Percentiles rank a stretch among this genome's conserved stretches.
phyloP scores from a whole-genome alignment of 768 basidiomycete species.

The Leccinum uliginosum region DNA sequence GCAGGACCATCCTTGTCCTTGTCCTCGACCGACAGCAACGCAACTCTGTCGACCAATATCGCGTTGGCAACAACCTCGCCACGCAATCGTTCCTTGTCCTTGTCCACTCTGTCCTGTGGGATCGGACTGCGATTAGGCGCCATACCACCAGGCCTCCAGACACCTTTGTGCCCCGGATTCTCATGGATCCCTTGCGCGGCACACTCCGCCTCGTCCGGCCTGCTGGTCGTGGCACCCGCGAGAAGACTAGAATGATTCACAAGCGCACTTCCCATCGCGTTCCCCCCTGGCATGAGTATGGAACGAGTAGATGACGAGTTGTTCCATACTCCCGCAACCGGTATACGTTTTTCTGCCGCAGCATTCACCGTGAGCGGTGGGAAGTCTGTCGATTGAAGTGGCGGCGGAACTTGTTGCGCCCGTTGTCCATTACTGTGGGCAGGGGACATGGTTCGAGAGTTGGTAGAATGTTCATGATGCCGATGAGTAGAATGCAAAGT shows the following conservation, averaged over 20 bases:
- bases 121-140: slow-evolving; percentile 13
- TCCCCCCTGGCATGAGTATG: slow-evolving; percentile 42
- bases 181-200: slow-evolving; percentile 42
- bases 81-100: slow-evolving; percentile 33
- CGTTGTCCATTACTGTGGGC: slow-evolving; percentile 33
- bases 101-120: slow-evolving; percentile 23
- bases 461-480: slow-evolving; percentile 47
- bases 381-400: slow-evolving; percentile 61
- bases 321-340: slow-evolving; percentile 69
- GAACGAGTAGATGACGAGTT: slow-evolving; percentile 50
- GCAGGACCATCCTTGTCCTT: slow-evolving; percentile 7
- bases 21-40: slow-evolving; percentile 35
- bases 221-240: slow-evolving; percentile 13
- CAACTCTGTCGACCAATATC: slow-evolving; percentile 35
- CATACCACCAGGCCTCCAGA: slow-evolving; percentile 19
- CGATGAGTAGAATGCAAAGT: slow-evolving; percentile 53
- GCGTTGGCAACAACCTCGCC: slow-evolving; percentile 34
- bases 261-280: slow-evolving; percentile 30
- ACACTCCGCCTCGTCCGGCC: slow-evolving; percentile 44
- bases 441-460: slow-evolving; percentile 38
- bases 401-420: slow-evolving; percentile 33
- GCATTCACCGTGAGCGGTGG: slow-evolving; percentile 54
- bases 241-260: slow-evolving; percentile 35
- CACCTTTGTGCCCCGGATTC: slow-evolving; percentile 34
- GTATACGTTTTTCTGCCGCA: slow-evolving; percentile 48